phyloP scores from a whole-genome alignment of 495 filamentous ascomycete genomes.

The Cercophora scortea region DNA sequence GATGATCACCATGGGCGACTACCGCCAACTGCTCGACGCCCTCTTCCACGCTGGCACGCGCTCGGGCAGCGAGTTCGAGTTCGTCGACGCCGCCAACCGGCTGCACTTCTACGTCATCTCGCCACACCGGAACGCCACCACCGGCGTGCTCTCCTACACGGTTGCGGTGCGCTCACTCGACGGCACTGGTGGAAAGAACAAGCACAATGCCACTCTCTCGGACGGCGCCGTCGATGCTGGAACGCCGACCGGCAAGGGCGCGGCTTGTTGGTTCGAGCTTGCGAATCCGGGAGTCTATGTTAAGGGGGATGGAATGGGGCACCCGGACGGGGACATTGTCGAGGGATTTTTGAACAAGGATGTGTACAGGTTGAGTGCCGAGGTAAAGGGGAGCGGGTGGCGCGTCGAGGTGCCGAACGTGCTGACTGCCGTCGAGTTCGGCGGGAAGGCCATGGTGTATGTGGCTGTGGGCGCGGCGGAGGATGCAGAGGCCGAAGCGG shows the following conservation, averaged over 20 bases:
- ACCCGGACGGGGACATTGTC: neutral
- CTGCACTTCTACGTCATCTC: neutral
- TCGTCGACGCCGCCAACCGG: neutral
- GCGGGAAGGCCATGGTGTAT: neutral
- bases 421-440: neutral
- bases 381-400: neutral
- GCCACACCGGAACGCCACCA: neutral
- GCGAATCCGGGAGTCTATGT: neutral
- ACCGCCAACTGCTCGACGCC: neutral
- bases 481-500: neutral
- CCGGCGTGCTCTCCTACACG: neutral
- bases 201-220: neutral
- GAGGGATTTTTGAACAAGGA: neutral
- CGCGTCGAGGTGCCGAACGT: neutral
- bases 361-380: neutral
- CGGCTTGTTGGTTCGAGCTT: neutral
- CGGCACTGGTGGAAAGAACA: neutral
- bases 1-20: constrained; percentile 1
- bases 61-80: neutral
- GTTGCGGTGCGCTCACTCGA: neutral
- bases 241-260: neutral
- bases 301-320: neutral
- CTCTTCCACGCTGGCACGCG: neutral
- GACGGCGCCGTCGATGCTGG: neutral
- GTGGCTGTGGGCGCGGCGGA: neutral